Evolutionary conservation across 1,139 yeast genomes (phyloP).

Genomic region (Blastobotrys malaysiensis): DNA sequence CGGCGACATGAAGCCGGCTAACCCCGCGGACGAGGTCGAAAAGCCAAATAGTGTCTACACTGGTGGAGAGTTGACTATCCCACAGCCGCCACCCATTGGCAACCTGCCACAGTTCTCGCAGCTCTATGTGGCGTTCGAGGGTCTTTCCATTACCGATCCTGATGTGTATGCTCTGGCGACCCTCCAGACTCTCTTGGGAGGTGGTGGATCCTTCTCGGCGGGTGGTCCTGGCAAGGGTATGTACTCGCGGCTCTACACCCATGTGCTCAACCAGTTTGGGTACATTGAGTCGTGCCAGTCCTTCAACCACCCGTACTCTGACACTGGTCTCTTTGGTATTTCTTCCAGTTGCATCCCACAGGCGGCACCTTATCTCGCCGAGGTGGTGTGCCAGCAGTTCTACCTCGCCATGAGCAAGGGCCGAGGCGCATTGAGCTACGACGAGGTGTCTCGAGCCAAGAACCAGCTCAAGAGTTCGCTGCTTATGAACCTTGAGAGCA

Average conservation of each 20-base stretch:
- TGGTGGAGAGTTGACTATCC: constrained; percentile 13
- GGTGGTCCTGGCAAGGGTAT: constrained; percentile 99
- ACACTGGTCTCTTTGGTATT: constrained; percentile 88
- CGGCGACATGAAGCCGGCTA: constrained; percentile 39
- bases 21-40: not conserved
- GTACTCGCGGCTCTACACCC: constrained; percentile 90
- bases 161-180: constrained; percentile 90
- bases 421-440: constrained; percentile 55
- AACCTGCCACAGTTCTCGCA: constrained; percentile 79
- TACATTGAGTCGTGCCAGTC: constrained; percentile 85
- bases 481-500: constrained; percentile 88
- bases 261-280: constrained; percentile 86
- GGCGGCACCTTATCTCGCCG: constrained; percentile 79
- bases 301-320: constrained; percentile 85
- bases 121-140: constrained; percentile 83
- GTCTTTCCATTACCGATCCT: constrained; percentile 74
- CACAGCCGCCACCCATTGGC: constrained; percentile 45
- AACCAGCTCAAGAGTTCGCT: constrained; percentile 86
- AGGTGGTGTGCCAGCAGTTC: constrained; percentile 73
- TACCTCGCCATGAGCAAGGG: constrained; percentile 55
- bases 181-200: constrained; percentile 88
- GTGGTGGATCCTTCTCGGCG: constrained; percentile 96
- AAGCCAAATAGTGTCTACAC: constrained; percentile 9
- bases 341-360: constrained; percentile 80
- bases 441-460: constrained; percentile 83